Evolutionary conservation across 1,284 basidiomycete species (phyloP), one percentile per base, ranked within the genome.

Genomic region (Mixia osmundae): DNA sequence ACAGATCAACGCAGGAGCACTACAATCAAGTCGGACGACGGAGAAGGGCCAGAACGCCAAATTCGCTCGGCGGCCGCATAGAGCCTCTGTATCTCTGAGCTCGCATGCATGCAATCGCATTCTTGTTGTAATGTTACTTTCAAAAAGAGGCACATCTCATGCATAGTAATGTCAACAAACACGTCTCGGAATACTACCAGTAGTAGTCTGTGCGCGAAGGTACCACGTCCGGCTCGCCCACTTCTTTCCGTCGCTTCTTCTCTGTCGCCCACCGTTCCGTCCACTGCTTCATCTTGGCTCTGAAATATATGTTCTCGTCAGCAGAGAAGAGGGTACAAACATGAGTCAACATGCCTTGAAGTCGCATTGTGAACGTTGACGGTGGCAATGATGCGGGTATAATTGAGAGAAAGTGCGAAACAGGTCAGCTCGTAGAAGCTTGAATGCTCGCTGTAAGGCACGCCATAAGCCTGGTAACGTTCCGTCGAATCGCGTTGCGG

Each of bases 371-470:
- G 15, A 54, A 60, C 51, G 77, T 72, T 44, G 65, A 83, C 12
- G 0, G 89, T 95, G 4, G 89, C 79, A 46, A 95, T 87, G 64
- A 95, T 87, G 49, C 64, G 72, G 6, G 36, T 36, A 38, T 1
- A 14, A 11, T 25, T 15, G 11, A 34, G 38, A 10, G 27, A 11
- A 11, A n/a, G 12, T 22, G 26, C 8, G 31, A 26, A 5, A 12
- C 6, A 4, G 2, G 14, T 5, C 14, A 32, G 18, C 25, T 30
- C 23, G 7, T 18, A 10, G 12, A 18, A 36, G 24, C 77, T 83
- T 34, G 79, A 87, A 54, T 97, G 87, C 54, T 94, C 87, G 3
- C 80, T 89, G 54, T 94, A 94, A 3, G 89, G 89, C 11, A 95
- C 78, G 22, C 80, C 51, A 40, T 51, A 49, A 3, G 40, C 44